Evolutionary conservation across 1,139 yeast species (phyloP), one percentile per base, ranked within the genome.

Genomic region (Saccharomyces hybrid): DNA sequence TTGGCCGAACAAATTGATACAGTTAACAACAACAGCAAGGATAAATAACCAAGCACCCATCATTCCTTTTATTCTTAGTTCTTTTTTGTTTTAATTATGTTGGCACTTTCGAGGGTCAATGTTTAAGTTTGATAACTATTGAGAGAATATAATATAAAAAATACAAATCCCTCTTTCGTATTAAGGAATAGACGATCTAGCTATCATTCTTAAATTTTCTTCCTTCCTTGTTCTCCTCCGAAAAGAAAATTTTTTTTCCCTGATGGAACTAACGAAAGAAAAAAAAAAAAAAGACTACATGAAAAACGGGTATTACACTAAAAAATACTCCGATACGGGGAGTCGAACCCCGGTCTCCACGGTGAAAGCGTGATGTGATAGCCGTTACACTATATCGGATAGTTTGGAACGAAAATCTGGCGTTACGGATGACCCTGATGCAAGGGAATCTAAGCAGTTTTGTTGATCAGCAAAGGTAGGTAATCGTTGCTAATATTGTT

Each of bases 1-100:
- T 75, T 90, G 97, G 32, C 88, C 78, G 69, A 91, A 90, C 75
- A 91, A 78, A 78, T 88, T 89, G 63, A 86, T 81, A 58, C 95
- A 95, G 74, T 91, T 91, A 61, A 83, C 78, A 58, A 90, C 70
- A 54, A 90, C 95, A n/a, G 97, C 91, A 67, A 87, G 78, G 60
- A 88, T 84, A 73, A 86, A 88, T 65, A 88, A 78, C 79, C 90
- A 73, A 38, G 70, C 70, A 55, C 65, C 60, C 65, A 63, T 63
- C n/a, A 42, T 60, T 51, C n/a, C 25, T 14, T 26, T 28, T 47
- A 16, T 38, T 38, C 6, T 16, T 16, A 38, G 9, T 38, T 16
- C 9, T 16, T 38, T 38, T 11, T 38, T 38, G 9, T 11, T 38
- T 8, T 38, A 23, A 8, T 16, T 9, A n/a, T n/a, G n/a, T n/a